phyloP scores from a whole-genome alignment of 768 basidiomycete genomes.

The Amanita subjunquillea region DNA sequence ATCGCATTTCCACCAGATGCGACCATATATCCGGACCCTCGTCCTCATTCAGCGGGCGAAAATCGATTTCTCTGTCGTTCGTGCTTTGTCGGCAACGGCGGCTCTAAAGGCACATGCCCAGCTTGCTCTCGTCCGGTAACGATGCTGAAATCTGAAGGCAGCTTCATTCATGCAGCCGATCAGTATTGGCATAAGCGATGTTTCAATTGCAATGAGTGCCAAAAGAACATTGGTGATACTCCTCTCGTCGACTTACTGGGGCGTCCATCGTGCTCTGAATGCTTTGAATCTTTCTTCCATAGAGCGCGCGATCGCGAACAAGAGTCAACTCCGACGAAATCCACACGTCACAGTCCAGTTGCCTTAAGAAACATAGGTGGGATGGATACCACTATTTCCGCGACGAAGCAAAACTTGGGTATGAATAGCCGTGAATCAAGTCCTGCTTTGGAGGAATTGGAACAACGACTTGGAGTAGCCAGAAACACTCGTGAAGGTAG shows the following conservation, averaged over 20 bases:
- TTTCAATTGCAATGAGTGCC: conserved; percentile 67
- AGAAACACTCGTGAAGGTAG: conserved; percentile 41
- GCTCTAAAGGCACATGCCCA: conserved; percentile 67
- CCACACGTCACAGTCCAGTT: conserved; percentile 19
- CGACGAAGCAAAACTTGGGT: conserved; percentile 6
- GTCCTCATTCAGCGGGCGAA: conserved; percentile 15
- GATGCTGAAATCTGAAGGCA: conserved; percentile 66
- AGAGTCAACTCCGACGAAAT: conserved; percentile 22
- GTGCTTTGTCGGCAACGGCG: conserved; percentile 65
- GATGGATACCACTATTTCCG: conserved; percentile 22
- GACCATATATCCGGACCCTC: conserved; percentile 77
- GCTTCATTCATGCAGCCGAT: conserved; percentile 60
- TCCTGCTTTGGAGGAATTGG: conserved; percentile 55
- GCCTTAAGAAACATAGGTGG: conserved; percentile 35
- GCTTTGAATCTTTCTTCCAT: conserved; percentile 69
- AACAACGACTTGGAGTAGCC: conserved; percentile 47
- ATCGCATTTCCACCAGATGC: conserved; percentile 67
- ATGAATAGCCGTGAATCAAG: conserved; percentile 39
- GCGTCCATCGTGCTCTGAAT: conserved; percentile 67
- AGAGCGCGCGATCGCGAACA: conserved; percentile 33
- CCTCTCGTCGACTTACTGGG: conserved; percentile 84
- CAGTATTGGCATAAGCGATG: conserved; percentile 77
- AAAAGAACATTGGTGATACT: conserved; percentile 57
- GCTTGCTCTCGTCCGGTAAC: conserved; percentile 63
- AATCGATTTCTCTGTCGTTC: conserved; percentile 60